These are phyloP conservation scores for Tuber umbilicatum DNA, from an alignment of 495 filamentous ascomycete species.

Conservation along the genomic window DNA sequence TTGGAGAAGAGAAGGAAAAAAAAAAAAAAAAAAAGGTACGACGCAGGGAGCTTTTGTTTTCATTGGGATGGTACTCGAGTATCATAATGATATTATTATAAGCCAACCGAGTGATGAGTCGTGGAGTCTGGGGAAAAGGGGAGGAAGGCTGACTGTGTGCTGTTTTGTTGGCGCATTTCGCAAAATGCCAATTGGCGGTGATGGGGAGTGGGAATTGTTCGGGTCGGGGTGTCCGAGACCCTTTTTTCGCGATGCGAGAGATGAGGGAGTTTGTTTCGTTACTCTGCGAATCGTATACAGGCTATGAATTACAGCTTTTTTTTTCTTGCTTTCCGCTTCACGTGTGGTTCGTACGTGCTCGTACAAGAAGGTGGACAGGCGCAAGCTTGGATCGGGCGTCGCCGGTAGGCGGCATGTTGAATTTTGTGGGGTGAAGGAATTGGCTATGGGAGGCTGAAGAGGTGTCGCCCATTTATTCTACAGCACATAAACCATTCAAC, in stretches of 20 bases:
- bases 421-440: not conserved
- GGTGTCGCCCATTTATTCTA: not conserved
- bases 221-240: not conserved
- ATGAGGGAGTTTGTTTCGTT: not conserved
- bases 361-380: not conserved
- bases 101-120: not conserved
- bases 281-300: too few relatives aligned
- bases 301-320: not conserved
- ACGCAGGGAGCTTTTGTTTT: not conserved
- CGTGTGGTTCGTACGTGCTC: not conserved
- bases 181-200: not conserved
- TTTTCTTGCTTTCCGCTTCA: not conserved
- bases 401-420: not conserved
- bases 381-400: not conserved
- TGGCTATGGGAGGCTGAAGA: not conserved
- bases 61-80: not conserved
- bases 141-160: conserved; percentile 1
- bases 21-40: not conserved
- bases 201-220: not conserved
- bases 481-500: not conserved
- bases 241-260: not conserved
- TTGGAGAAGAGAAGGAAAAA: not conserved
- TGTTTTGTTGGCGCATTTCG: not conserved
- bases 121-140: not conserved
- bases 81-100: not conserved